These are phyloP conservation scores for Suillus paluster DNA, from an alignment of 768 basidiomycete genomes.

Conservation along the genomic window DNA sequence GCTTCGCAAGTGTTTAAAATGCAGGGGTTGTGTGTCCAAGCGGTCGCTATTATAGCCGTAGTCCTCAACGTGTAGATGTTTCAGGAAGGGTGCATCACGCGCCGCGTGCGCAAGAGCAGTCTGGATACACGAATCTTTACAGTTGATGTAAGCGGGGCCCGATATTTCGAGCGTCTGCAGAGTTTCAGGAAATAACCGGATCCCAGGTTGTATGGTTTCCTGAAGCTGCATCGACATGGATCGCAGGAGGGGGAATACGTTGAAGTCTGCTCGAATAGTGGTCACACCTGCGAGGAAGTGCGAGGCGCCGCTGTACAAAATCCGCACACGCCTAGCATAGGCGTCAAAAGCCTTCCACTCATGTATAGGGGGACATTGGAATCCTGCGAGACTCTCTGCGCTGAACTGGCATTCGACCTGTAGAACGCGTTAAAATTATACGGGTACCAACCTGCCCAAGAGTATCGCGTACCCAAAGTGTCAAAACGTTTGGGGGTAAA, in stretches of 20 bases:
- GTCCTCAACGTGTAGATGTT: conserved; percentile 13
- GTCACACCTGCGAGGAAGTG: conserved; percentile 22
- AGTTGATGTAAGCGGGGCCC: conserved; percentile 16
- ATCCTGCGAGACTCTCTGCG: conserved; percentile 6
- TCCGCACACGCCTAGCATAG: conserved; percentile 22
- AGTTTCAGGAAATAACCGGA: conserved; percentile 21
- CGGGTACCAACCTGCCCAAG: neutral
- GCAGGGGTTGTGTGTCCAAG: neutral
- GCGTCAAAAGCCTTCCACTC: conserved; percentile 21
- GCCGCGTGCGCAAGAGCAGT: conserved; percentile 21
- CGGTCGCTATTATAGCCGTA: conserved; percentile 5
- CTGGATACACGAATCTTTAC: conserved; percentile 18
- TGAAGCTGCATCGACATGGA: conserved; percentile 18
- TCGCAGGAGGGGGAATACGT: conserved; percentile 18
- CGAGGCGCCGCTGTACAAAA: conserved; percentile 7
- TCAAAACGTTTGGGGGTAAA: conserved; percentile 14
- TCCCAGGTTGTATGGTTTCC: conserved; percentile 12
- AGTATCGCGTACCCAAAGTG: conserved; percentile 15
- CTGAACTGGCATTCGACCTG: conserved; percentile 3
- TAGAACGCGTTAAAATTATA: neutral
- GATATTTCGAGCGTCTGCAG: conserved; percentile 15
- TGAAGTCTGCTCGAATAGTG: conserved; percentile 14
- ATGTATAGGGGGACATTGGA: conserved; percentile 17
- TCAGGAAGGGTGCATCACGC: conserved; percentile 16
- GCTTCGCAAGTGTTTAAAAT: conserved; percentile 5